phyloP scores from a whole-genome alignment of 345 rosid species.

The Limnanthes douglasii region DNA sequence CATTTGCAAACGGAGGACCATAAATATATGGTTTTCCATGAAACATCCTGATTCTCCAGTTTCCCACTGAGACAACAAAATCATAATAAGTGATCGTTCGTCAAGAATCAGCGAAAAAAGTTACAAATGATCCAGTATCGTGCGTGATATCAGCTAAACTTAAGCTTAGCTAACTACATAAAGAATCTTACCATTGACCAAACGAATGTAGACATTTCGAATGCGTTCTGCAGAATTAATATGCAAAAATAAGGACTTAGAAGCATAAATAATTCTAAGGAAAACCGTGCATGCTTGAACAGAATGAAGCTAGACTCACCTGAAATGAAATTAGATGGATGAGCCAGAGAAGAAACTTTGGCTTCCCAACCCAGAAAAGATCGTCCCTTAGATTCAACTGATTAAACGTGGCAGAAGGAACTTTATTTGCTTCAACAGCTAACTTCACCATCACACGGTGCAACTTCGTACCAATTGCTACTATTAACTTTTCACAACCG shows the following conservation, averaged over 20 bases:
- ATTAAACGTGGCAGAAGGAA: conserved; percentile 14
- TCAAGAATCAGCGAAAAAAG: too few relatives aligned
- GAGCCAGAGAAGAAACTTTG: conserved; percentile 31
- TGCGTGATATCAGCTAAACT: too few relatives aligned
- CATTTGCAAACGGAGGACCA: conserved; percentile 24
- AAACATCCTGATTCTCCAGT: conserved; percentile 39
- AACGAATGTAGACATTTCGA: conserved; percentile 53
- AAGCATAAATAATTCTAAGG: too few relatives aligned
- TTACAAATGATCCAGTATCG: conserved; percentile 5
- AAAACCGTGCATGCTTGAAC: not conserved
- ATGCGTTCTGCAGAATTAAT: conserved; percentile 44
- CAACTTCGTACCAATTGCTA: conserved; percentile 49
- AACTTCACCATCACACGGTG: conserved; percentile 49
- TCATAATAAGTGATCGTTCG: conserved; percentile 1
- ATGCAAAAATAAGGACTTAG: not conserved
- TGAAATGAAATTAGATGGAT: conserved; percentile 54
- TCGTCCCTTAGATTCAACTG: conserved; percentile 41
- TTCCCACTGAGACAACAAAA: conserved; percentile 39
- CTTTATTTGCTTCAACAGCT: conserved; percentile 44
- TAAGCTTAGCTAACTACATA: too few relatives aligned
- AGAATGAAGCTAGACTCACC: conserved; percentile 12
- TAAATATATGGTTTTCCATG: conserved; percentile 21
- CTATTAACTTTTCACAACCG: conserved; percentile 41
- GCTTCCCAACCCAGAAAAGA: conserved; percentile 58
- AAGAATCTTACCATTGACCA: conserved; percentile 54